phyloP scores from a whole-genome alignment of 805 yeast species.

The Candida nitratophila region DNA sequence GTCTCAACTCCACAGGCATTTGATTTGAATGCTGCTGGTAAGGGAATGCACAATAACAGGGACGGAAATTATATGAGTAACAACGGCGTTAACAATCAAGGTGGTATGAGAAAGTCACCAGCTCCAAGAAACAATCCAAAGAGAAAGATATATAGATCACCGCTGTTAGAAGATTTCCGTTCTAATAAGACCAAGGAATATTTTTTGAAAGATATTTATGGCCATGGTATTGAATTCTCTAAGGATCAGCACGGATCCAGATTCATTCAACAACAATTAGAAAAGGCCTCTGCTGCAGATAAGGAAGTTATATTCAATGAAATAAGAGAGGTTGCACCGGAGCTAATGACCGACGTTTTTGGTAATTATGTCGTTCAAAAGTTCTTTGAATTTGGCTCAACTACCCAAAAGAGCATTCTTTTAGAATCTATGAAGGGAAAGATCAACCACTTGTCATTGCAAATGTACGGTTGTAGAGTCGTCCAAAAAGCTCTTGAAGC shows the following conservation, averaged over 20 bases:
- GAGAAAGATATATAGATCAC: conserved; percentile 60
- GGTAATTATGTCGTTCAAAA: conserved; percentile 97
- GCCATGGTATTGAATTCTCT: conserved; percentile 85
- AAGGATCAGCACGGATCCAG: conserved; percentile 97
- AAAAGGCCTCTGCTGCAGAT: conserved; percentile 54
- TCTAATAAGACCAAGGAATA: conserved; percentile 54
- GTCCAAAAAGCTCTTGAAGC: conserved; percentile 89
- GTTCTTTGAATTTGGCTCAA: conserved; percentile 77
- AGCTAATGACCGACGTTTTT: conserved; percentile 91
- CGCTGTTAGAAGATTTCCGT: conserved; percentile 80
- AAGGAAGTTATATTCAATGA: conserved; percentile 81
- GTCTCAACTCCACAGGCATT: not conserved
- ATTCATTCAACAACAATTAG: conserved; percentile 86
- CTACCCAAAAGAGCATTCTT: conserved; percentile 59
- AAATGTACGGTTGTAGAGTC: conserved; percentile 97
- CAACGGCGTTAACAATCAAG: not conserved
- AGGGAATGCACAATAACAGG: not conserved
- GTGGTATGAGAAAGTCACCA: not conserved
- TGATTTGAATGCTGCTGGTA: not conserved
- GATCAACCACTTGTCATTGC: conserved; percentile 69
- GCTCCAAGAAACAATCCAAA: conserved; percentile 20
- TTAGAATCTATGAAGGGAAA: conserved; percentile 68
- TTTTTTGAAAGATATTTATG: conserved; percentile 66
- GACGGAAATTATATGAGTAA: not conserved
- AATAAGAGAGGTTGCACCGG: conserved; percentile 64